A percentile compares a stretch with the other conserved stretches of the same genome.
Conservation (phyloP, 352 stramenopile genomes). For the Phytophthora tubulina region DNA sequence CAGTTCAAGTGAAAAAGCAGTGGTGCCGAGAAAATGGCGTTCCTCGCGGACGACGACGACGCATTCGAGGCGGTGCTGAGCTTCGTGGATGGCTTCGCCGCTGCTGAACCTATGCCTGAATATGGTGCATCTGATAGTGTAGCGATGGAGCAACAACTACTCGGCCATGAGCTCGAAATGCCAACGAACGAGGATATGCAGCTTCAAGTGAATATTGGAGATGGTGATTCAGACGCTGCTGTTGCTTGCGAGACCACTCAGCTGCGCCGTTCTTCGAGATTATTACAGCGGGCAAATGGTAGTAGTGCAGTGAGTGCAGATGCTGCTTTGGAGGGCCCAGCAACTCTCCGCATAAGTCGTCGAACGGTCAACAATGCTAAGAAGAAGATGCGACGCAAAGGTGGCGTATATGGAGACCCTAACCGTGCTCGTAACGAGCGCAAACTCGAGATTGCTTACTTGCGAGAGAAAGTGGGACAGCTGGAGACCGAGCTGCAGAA, state of each 20-base stretch:
- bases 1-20: constrained; percentile 1
- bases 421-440: constrained; percentile 40
- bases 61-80: constrained; percentile 41
- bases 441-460: constrained; percentile 49
- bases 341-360: constrained; percentile 1
- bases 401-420: constrained; percentile 27
- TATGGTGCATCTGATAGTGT: neutral
- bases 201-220: constrained; percentile 8
- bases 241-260: neutral
- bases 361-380: constrained; percentile 9
- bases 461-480: constrained; percentile 48
- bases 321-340: neutral
- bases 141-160: neutral
- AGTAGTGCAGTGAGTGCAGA: neutral
- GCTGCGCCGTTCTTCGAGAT: constrained; percentile 16
- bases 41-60: constrained; percentile 35
- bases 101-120: neutral
- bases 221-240: neutral
- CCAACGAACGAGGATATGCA: constrained; percentile 12
- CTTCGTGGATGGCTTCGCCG: constrained; percentile 39
- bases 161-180: constrained; percentile 8
- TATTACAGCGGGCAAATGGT: constrained; percentile 7
- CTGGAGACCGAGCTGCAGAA: constrained; percentile 43
- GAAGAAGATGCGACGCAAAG: constrained; percentile 26
- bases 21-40: constrained; percentile 19